Evolutionary conservation across 176 grass and related monocot species (phyloP), one percentile per base, ranked within the genome.

Genomic region (Elymus sibiricus): DNA sequence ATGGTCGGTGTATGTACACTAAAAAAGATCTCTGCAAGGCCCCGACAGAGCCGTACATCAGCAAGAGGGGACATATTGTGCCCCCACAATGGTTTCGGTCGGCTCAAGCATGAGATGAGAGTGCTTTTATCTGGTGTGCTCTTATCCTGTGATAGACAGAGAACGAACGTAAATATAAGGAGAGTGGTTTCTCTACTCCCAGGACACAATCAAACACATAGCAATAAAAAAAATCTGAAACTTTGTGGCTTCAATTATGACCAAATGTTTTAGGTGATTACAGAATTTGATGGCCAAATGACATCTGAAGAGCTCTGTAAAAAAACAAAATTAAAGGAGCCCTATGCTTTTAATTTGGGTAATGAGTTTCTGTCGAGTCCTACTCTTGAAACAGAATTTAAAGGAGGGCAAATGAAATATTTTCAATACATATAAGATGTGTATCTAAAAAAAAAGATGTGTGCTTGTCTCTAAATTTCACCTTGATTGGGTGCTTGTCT

Each of bases 31-130:
- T 38, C 22, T 80, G 76, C 71, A 62, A 62, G 43, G 65, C 77
- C 77, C 79, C 77, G 84, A 64, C 53, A 86, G 6, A 78, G 21
- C 38, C 40, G 31, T 80, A 28, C 77, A 63, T 21, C 66, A 26
- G 27, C 66, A 63, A 71, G 53, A 47, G 66, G 49, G 13, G 66
- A 80, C 35, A 72, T 66, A 31, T 2, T 55, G 61, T 76, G 44
- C 60, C 74, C 34, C 28, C 38, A 77, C 61, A 0, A 17, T 22
- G 74, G 14, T 51, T 39, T n/a, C 11, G 26, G 62, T 56, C 31
- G 73, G 83, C 67, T 77, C 32, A 3, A 4, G 17, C 66, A 42
- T 75, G 6, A 8, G 7, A 55, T 14, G 17, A 60, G 70, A 63
- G 38, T 46, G 37, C 26, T 47, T 6, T 64, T 9, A 13, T 60